Conservation (phyloP, 2,329 filamentous ascomycete genomes). For the Fusarium protoensiforme region DNA sequence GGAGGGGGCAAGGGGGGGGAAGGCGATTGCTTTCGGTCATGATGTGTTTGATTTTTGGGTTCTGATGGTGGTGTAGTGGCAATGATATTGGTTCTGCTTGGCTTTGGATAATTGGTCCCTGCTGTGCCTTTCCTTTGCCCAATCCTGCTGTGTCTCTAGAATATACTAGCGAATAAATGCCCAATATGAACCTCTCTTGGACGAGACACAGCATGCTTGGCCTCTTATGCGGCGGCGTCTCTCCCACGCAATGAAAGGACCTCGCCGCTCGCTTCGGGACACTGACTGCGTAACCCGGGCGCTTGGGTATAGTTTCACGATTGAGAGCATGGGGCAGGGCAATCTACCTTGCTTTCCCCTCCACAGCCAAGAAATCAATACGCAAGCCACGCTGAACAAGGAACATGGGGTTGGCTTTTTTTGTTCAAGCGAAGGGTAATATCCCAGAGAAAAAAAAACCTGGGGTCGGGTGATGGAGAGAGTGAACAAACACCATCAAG, state of each 20-base stretch:
- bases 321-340: neutral
- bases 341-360: neutral
- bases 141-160: neutral
- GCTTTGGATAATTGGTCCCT: neutral
- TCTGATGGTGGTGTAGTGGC: conserved; percentile 1
- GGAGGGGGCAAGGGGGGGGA: neutral
- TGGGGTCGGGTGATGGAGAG: neutral
- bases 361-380: neutral
- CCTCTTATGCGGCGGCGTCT: neutral
- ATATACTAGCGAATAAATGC: neutral
- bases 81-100: neutral
- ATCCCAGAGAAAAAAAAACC: neutral
- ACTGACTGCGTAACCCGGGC: conserved; percentile 25
- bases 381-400: neutral
- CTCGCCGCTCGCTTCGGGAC: conserved; percentile 31
- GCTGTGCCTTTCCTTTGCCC: neutral
- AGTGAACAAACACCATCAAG: neutral
- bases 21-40: neutral
- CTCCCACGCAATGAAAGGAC: neutral
- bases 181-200: neutral
- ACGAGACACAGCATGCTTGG: neutral
- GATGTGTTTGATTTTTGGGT: conserved; percentile 1
- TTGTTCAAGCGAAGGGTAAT: neutral
- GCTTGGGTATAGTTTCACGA: conserved; percentile 17
- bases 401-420: neutral